These are phyloP conservation scores for Aspergillus viridinutans DNA, from an alignment of 2,329 filamentous ascomycete genomes.

Conservation along the genomic window DNA sequence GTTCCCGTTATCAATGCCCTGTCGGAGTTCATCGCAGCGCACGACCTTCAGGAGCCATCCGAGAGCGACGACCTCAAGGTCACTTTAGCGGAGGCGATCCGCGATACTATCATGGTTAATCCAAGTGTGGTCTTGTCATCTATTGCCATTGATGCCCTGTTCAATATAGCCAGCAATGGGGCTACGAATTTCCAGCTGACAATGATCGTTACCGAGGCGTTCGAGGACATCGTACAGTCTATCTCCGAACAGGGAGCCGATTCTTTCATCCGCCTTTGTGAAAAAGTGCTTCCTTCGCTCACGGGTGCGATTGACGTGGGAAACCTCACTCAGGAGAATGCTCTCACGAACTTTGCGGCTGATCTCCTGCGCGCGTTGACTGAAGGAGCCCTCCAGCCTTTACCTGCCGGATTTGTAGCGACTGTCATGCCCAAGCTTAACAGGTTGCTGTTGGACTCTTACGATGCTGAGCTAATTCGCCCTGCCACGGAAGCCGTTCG, in stretches of 20 bases:
- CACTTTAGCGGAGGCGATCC: constrained; percentile 79
- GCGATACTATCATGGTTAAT: constrained; percentile 77
- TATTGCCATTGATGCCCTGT: constrained; percentile 73
- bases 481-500: constrained; percentile 82
- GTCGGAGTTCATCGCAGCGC: constrained; percentile 69
- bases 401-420: constrained; percentile 80
- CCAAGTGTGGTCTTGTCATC: constrained; percentile 67
- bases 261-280: constrained; percentile 72
- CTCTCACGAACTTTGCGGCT: constrained; percentile 78
- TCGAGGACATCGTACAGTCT: constrained; percentile 76
- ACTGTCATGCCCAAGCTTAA: constrained; percentile 84
- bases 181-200: constrained; percentile 88
- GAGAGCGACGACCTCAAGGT: constrained; percentile 91
- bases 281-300: constrained; percentile 80
- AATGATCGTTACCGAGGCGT: constrained; percentile 81
- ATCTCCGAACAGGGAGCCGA: constrained; percentile 62
- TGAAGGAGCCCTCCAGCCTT: constrained; percentile 76
- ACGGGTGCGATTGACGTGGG: constrained; percentile 87
- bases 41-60: constrained; percentile 76
- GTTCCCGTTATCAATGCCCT: constrained; percentile 56
- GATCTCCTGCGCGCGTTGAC: constrained; percentile 78
- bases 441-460: constrained; percentile 72
- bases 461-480: constrained; percentile 83
- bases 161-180: constrained; percentile 82
- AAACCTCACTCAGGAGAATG: constrained; percentile 71